Evolutionary conservation across 352 stramenopile species (phyloP).

Genomic region (Albugo laibachii): DNA sequence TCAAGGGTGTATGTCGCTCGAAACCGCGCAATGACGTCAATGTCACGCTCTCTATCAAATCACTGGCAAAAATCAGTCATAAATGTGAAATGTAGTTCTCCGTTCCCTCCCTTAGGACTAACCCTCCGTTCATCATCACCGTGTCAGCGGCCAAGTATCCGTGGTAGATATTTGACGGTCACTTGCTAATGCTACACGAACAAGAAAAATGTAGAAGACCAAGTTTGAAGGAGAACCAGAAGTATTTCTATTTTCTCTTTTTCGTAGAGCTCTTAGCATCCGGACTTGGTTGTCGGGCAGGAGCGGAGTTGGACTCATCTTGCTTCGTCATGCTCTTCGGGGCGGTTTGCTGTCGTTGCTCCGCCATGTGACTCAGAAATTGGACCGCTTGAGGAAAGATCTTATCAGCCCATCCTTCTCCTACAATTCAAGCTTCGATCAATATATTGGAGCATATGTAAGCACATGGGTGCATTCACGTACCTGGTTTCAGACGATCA

Average conservation of each 20-base stretch:
- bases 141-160: no score
- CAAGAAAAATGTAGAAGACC: no score
- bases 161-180: no score
- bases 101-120: no score
- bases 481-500: slow-evolving; percentile 65
- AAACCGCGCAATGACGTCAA: no score
- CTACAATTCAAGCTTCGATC: slow-evolving; percentile 6
- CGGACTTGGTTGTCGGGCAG: slow-evolving; percentile 43
- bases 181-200: no score
- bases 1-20: no score
- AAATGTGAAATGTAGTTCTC: no score
- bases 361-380: slow-evolving; percentile 77
- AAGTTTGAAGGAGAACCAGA: no score
- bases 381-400: slow-evolving; percentile 77
- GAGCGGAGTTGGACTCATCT: slow-evolving; percentile 11
- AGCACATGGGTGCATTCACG: background rate
- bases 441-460: background rate
- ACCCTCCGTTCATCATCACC: no score
- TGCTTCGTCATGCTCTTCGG: slow-evolving; percentile 37
- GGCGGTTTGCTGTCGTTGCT: slow-evolving; percentile 68
- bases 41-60: no score
- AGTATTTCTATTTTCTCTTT: slow-evolving; percentile 37
- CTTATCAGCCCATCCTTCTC: slow-evolving; percentile 69
- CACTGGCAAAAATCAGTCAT: no score
- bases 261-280: slow-evolving; percentile 21